These are phyloP conservation scores for Nidularia pulvinata DNA, from an alignment of 768 basidiomycete genomes.

Conservation along the genomic window DNA sequence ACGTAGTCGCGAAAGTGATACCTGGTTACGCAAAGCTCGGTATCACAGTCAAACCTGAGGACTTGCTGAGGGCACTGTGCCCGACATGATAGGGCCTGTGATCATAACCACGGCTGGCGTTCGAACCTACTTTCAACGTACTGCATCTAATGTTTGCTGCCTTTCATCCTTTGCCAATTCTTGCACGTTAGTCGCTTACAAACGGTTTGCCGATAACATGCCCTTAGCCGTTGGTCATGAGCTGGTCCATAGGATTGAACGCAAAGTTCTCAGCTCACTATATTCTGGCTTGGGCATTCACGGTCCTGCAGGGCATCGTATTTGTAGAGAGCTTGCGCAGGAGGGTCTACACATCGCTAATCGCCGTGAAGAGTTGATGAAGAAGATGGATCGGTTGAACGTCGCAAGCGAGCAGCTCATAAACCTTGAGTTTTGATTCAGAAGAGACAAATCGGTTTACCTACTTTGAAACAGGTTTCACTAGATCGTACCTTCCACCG, in stretches of 20 bases:
- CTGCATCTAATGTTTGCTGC: background rate
- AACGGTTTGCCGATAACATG: constrained; percentile 57
- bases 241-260: constrained; percentile 50
- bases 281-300: constrained; percentile 50
- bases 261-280: constrained; percentile 42
- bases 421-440: no score
- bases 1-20: no score
- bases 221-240: constrained; percentile 57
- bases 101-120: constrained; percentile 66
- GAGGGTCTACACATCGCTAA: constrained; percentile 46
- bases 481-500: no score
- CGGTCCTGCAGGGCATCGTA: constrained; percentile 38
- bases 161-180: constrained; percentile 2
- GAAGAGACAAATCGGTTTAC: no score
- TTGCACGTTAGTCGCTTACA: constrained; percentile 47
- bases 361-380: constrained; percentile 43
- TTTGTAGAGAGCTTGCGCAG: constrained; percentile 52
- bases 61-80: constrained; percentile 43
- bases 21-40: no score
- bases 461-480: no score
- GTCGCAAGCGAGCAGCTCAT: constrained; percentile 45
- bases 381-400: constrained; percentile 49
- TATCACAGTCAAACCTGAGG: constrained; percentile 26
- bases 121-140: constrained; percentile 71
- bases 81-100: constrained; percentile 48